Evolutionary conservation across 768 basidiomycete species (phyloP), one percentile per base, ranked within the genome.

Genomic region (Podaxis sp.): DNA sequence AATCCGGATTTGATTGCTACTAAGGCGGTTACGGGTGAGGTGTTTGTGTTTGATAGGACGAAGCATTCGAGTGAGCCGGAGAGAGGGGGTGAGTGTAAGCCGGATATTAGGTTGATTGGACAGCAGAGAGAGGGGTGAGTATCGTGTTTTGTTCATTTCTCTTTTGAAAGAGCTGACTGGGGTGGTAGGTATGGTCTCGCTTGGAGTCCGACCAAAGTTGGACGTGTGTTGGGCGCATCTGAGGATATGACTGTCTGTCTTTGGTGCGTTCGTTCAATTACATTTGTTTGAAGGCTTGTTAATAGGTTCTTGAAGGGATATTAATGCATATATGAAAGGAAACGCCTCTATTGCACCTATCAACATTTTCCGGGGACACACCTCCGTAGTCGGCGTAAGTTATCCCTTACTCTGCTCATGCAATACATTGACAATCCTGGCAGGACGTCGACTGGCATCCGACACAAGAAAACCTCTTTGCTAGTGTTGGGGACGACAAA

Each of bases 371-470:
- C 84, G 84, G 67, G 96, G 95, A 0, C 97, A 99, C 72, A 88
- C 88, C 0, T 90, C 93, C 22, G 87, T 95, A 38, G 97, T 99
- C 57, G 95, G 94, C 36, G 95, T 96, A 74, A 27, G 91, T 80
- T 0, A 13, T 37, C 46, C 41, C 29, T 56, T 56, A 8, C 55
- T 19, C 36, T 54, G 29, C 40, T 12, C 22, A 24, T 3, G 8
- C 15, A 17, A 33, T 11, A 50, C 7, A 22, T 17, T 52, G 40
- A 52, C 22, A 9, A 11, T n/a, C 40, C 13, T 1, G 5, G 2
- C 51, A 96, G 94, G 97, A 99, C 71, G 96, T 99, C 4, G 95
- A 97, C 68, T 99, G 97, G 97, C 90, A 96, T 74, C 79, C 87
- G 1, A 85, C 81, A 3, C 80, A 89, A 69, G 93, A 94, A 63